phyloP scores from a whole-genome alignment of 805 yeast species.

The Ogataea pilisensis region DNA sequence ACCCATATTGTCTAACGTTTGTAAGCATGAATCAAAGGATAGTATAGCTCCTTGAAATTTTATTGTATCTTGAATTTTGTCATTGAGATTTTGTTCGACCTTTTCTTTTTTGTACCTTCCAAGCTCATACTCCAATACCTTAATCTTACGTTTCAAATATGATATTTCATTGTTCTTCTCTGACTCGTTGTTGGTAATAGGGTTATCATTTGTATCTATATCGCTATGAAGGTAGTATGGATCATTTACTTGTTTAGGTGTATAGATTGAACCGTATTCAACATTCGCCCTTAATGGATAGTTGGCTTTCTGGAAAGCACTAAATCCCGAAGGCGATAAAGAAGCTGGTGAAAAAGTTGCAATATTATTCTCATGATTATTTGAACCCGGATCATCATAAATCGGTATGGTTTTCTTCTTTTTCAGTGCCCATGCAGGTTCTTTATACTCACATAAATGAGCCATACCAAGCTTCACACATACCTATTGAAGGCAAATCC shows the following conservation, averaged over 20 bases:
- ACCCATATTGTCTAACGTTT: constrained; percentile 3
- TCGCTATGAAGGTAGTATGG: no score
- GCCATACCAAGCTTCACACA: constrained; percentile 24
- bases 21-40: constrained; percentile 2
- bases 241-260: no score
- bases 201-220: not conserved
- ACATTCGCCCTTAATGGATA: no score
- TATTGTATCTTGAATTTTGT: constrained; percentile 11
- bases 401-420: no score
- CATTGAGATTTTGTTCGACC: constrained; percentile 1
- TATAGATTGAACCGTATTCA: no score
- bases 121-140: constrained; percentile 10
- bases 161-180: not conserved
- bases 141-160: not conserved
- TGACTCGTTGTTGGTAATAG: not conserved
- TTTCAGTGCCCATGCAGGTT: constrained; percentile 21
- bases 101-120: constrained; percentile 1
- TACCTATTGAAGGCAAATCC: no score
- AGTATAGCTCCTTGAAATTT: constrained; percentile 9
- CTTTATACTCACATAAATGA: constrained; percentile 24
- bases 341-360: no score
- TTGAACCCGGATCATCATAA: no score
- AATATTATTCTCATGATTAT: no score
- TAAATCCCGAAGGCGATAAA: no score
- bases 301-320: no score